Evolutionary conservation across 805 yeast genomes (phyloP).

Genomic region (Lachancea lanzarotensis): DNA sequence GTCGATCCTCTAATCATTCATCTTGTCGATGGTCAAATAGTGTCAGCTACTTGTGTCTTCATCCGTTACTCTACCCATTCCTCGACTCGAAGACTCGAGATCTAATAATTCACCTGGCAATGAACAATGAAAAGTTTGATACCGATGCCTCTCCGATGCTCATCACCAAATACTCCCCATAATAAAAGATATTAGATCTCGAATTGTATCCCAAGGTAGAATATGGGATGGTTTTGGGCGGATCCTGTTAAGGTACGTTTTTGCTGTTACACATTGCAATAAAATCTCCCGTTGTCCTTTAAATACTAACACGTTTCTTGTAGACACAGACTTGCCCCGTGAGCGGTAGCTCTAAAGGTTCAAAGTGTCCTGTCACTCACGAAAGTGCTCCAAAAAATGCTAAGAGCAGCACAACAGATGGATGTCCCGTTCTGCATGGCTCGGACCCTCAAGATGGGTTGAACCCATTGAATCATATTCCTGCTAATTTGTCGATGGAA

Average conservation of each 20-base stretch:
- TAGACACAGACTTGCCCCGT: not conserved
- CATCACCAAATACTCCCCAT: not conserved
- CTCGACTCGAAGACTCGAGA: not conserved
- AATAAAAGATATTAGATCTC: not conserved
- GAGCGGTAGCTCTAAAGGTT: not conserved
- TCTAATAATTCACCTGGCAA: not conserved
- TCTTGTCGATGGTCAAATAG: no score
- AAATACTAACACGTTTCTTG: not conserved
- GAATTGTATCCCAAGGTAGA: not conserved
- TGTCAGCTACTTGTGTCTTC: no score
- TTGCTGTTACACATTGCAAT: not conserved
- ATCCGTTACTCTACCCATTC: not conserved
- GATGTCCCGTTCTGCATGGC: constrained; percentile 29
- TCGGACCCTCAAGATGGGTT: constrained; percentile 32
- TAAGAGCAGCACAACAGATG: constrained; percentile 12
- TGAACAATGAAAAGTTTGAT: not conserved
- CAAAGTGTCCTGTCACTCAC: constrained; percentile 30
- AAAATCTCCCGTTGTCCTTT: not conserved
- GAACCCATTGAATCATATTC: constrained; percentile 89
- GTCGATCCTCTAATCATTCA: no score
- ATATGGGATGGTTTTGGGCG: constrained; percentile 93
- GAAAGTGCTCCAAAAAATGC: constrained; percentile 35
- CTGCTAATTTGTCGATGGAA: constrained; percentile 53
- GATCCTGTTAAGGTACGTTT: constrained; percentile 26
- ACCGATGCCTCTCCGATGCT: not conserved